These are phyloP conservation scores for Lactifluus hygrophoroides DNA, from an alignment of 768 basidiomycete species.

Conservation along the genomic window DNA sequence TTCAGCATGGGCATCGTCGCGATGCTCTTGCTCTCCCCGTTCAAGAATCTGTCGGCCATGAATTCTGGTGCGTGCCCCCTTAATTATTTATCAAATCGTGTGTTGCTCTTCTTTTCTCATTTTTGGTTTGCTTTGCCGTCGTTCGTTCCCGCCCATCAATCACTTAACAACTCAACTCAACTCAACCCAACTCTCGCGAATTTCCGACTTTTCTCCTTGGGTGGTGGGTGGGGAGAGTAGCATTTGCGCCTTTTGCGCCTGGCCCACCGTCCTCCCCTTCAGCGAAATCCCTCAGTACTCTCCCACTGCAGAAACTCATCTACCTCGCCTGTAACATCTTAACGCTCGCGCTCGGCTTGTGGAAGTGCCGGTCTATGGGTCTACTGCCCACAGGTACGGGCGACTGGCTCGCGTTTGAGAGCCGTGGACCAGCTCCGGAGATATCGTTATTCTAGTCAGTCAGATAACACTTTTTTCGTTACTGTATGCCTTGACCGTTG, in stretches of 20 bases:
- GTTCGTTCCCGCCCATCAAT: too few relatives aligned
- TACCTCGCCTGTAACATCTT: constrained; percentile 67
- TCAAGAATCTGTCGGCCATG: constrained; percentile 74
- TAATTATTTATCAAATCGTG: neutral
- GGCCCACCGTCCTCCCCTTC: constrained; percentile 37
- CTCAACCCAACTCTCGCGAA: too few relatives aligned
- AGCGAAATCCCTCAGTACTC: constrained; percentile 38
- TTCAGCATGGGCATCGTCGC: constrained; percentile 96
- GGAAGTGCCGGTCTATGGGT: constrained; percentile 92
- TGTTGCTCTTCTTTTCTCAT: neutral
- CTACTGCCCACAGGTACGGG: constrained; percentile 83
- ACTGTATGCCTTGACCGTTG: neutral
- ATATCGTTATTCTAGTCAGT: constrained; percentile 15
- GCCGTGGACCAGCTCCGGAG: constrained; percentile 53
- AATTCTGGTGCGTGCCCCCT: constrained; percentile 52
- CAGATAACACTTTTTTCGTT: too few relatives aligned
- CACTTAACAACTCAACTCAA: too few relatives aligned
- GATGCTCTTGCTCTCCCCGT: constrained; percentile 81
- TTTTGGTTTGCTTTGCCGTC: too few relatives aligned
- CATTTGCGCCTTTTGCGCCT: constrained; percentile 68
- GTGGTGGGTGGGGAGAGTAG: constrained; percentile 34
- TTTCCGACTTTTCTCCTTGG: too few relatives aligned
- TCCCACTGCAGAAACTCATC: constrained; percentile 61
- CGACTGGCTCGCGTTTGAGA: constrained; percentile 94
- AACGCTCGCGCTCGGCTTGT: constrained; percentile 78